Evolutionary conservation across 208 protist genomes (phyloP).

Genomic region (Trypanosoma congolense): DNA sequence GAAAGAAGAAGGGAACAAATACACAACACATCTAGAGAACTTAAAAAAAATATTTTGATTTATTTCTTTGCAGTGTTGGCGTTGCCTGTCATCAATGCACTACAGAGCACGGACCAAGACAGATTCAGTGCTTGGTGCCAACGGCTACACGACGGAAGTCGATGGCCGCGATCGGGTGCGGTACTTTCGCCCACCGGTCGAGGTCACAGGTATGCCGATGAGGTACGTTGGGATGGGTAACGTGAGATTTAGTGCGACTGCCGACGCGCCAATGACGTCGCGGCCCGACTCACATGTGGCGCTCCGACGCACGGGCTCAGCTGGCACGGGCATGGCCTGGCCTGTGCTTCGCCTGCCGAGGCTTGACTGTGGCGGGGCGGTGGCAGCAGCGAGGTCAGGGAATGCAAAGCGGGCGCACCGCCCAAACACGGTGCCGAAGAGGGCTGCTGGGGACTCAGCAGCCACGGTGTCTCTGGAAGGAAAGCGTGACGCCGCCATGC

Average conservation of each 20-base stretch:
- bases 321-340: background rate
- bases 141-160: constrained; percentile 68
- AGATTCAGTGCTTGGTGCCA: constrained; percentile 35
- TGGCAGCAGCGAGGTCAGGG: background rate
- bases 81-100: constrained; percentile 13
- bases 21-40: too few species aligned
- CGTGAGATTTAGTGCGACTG: constrained; percentile 23
- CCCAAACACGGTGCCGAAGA: too few species aligned
- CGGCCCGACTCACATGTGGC: too few species aligned
- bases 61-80: too few species aligned
- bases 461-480: background rate
- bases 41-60: too few species aligned
- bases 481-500: constrained; percentile 29
- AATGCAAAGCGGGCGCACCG: background rate
- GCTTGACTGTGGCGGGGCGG: background rate
- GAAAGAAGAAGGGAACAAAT: too few species aligned
- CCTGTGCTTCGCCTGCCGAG: constrained; percentile 19
- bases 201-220: constrained; percentile 29
- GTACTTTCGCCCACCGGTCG: constrained; percentile 83
- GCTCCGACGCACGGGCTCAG: constrained; percentile 18
- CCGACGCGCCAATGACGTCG: constrained; percentile 6
- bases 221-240: constrained; percentile 18
- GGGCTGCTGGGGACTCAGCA: too few species aligned
- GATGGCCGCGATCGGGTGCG: constrained; percentile 80
- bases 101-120: constrained; percentile 12